Evolutionary conservation across 2,329 filamentous ascomycete species (phyloP), one percentile per base, ranked within the genome.

Genomic region (Xylaria polymorpha): DNA sequence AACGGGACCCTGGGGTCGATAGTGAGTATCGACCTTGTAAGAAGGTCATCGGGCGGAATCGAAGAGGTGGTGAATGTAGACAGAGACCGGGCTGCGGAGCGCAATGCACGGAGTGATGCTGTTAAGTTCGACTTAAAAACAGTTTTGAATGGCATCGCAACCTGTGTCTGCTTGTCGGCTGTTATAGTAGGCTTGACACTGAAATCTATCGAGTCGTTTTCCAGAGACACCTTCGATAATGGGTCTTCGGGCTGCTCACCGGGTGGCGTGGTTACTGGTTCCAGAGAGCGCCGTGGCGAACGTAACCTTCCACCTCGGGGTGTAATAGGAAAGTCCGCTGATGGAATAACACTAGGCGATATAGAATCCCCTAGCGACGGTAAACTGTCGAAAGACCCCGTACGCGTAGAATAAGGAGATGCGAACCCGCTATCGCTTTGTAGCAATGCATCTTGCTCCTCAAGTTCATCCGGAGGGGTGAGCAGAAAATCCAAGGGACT

Each of bases 61-160:
- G 88, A 88, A 1, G 90, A 84, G 57, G 90, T 85, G 71, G 89
- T 90, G 71, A 91, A 85, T 71, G 79, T 84, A 3, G 89, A 91
- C 65, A 92, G 85, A 8, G 89, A 89, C 68, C 85, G 87, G 59
- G 90, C 90, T 1, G 90, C 90, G 43, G 87, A 90, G 68, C 87
- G 86, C 66, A 92, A 78, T 41, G 89, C 89, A 22, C 88, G 85
- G 56, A 92, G 81, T 10, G 90, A 92, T 7, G 90, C 89, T 6
- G 90, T 91, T 44, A 92, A 77, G 74, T 92, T 92, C 3, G 89
- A 91, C 77, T 91, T 91, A 81, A 92, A 91, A 7, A 85, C 89
- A 43, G 85, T 85, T 67, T 83, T 83, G 43, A 89, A 80, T 1
- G 87, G 86, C 48, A 77, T 68, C 29, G 79, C 77, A 8, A 78